These are phyloP conservation scores for Aspergillus coremiiformis DNA, from an alignment of 495 filamentous ascomycete species.

Conservation along the genomic window DNA sequence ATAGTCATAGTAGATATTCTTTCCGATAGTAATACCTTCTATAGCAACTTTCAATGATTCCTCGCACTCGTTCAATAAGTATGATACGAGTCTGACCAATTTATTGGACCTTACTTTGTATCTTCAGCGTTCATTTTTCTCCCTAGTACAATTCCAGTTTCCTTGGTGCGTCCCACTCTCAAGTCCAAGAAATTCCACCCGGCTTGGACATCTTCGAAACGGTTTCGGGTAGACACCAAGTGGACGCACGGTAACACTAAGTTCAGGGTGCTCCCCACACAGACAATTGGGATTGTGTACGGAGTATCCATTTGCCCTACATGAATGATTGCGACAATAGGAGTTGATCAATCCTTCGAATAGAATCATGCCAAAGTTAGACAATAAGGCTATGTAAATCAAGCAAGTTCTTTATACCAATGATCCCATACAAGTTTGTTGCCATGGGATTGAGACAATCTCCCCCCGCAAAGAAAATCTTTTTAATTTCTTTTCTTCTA, in stretches of 20 bases:
- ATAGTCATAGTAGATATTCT: neutral
- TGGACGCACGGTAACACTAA: conserved; percentile 8
- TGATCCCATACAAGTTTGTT: neutral
- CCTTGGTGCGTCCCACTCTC: neutral
- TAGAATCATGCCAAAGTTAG: neutral
- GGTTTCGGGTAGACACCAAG: conserved; percentile 21
- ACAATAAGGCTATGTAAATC: neutral
- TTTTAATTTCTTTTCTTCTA: neutral
- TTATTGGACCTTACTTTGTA: neutral
- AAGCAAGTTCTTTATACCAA: neutral
- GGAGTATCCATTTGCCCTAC: neutral
- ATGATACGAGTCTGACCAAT: neutral
- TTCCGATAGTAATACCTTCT: neutral
- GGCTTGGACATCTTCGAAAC: neutral
- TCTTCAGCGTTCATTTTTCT: neutral
- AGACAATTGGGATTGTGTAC: neutral
- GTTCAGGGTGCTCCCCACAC: conserved; percentile 13
- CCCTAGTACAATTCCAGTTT: neutral
- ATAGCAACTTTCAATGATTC: neutral
- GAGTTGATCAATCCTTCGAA: neutral
- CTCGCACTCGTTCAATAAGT: neutral
- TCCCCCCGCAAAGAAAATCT: too few relatives aligned
- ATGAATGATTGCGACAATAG: neutral
- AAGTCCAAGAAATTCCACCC: neutral
- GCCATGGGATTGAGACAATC: neutral